These are phyloP conservation scores for Citrus medica DNA, from an alignment of 345 rosid species.

Conservation along the genomic window DNA sequence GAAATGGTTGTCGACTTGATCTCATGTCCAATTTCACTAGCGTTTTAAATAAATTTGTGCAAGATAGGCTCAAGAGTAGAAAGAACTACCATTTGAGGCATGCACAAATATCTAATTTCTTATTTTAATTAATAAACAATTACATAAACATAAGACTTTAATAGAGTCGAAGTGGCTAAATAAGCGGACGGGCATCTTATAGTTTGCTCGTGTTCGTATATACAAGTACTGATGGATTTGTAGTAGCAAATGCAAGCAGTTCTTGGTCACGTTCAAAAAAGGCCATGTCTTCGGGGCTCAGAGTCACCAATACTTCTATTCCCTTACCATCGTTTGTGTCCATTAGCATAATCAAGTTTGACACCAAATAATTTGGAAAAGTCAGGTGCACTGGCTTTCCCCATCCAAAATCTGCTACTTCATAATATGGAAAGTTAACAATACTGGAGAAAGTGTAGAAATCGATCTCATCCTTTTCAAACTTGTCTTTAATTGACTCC, in stretches of 20 bases:
- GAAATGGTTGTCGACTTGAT: no score
- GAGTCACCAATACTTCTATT: conserved; percentile 8
- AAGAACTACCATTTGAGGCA: no score
- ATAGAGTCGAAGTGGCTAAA: no score
- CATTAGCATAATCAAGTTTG: neutral
- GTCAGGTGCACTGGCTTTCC: conserved; percentile 34
- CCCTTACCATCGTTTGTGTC: conserved; percentile 17
- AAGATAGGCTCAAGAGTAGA: no score
- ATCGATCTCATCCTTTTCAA: conserved; percentile 17
- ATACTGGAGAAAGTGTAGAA: conserved; percentile 15
- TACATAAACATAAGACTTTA: no score
- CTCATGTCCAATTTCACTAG: no score
- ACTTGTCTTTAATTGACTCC: conserved; percentile 15
- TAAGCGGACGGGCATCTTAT: no score
- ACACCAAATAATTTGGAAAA: neutral
- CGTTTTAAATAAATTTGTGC: no score
- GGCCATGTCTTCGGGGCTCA: conserved; percentile 23
- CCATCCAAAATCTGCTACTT: conserved; percentile 33
- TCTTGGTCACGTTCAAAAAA: conserved; percentile 14
- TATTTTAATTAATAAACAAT: no score
- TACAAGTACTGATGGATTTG: no score
- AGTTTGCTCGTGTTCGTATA: no score
- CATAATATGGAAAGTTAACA: conserved; percentile 19
- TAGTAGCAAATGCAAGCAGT: conserved; percentile 15
- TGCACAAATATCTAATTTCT: no score